Evolutionary conservation across 176 grass and related monocot genomes (phyloP), one percentile per base, ranked within the genome.

Genomic region (Microstegium vimineum): DNA sequence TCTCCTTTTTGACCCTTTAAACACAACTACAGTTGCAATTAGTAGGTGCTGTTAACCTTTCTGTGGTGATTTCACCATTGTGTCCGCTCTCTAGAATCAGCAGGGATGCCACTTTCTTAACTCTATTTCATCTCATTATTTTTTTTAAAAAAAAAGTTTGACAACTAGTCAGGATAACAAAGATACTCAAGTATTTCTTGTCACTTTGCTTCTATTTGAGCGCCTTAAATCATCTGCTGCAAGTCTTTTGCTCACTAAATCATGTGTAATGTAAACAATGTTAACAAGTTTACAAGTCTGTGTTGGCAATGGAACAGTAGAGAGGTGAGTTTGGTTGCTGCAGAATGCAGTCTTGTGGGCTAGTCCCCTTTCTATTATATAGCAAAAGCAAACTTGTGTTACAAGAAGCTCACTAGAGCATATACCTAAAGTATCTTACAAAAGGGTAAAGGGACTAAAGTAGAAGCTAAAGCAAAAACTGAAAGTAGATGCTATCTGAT

Each of bases 61-160:
- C 25, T 26, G 15, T 36, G 33, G 10, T 36, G 49, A 67, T 16
- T 84, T 75, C 13, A 52, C 17, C 4, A 76, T 41, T 54, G 63
- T 26, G 18, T 78, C 26, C 47, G 77, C 49, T 77, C 35, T 77
- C 54, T 41, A 38, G 37, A 71, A 59, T 72, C 26, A n/a, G n/a
- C n/a, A n/a, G n/a, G n/a, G n/a, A 17, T 79, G 40, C 65, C 32
- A 63, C 40, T 85, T 79, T 79, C 65, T 70, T 27, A 77, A 62
- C 54, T 54, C 13, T 10, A 12, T 70, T 56, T 17, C 57, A 69
- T 14, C 33, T 59, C 25, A 59, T 16, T 27, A 18, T 51, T 8
- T 57, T 57, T 59, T 76, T 49, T 37, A n/a, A n/a, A n/a, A n/a
- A n/a, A n/a, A 6, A 22, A 52, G 25, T 32, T 26, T 62, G 20